Conservation (phyloP, 2,329 filamentous ascomycete species). For the Akanthomyces uredinophilus region DNA sequence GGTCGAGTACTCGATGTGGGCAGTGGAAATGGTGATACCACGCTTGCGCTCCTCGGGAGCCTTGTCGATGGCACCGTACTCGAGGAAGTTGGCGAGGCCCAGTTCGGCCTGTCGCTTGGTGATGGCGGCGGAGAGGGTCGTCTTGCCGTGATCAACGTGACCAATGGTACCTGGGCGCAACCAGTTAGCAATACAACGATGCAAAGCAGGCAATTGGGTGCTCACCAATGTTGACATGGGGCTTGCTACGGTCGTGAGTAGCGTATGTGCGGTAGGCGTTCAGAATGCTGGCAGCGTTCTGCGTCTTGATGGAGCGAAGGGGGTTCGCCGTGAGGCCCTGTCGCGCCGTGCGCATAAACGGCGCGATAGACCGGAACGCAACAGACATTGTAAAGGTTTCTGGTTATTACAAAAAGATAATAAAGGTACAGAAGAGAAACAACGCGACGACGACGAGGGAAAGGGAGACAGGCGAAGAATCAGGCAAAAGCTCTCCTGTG, state of each 20-base stretch:
- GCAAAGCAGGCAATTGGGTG: not conserved
- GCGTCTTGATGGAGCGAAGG: constrained; percentile 63
- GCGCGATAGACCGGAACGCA: constrained; percentile 70
- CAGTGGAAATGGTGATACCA: constrained; percentile 98
- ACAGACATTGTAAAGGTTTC: constrained; percentile 63
- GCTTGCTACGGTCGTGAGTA: constrained; percentile 83
- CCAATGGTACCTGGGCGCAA: constrained; percentile 74
- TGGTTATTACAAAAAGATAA: constrained; percentile 20
- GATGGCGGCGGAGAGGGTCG: constrained; percentile 95
- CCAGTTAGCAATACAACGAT: constrained; percentile 17
- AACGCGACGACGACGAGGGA: constrained; percentile 20
- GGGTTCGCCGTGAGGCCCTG: constrained; percentile 70
- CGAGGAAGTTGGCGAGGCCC: constrained; percentile 88
- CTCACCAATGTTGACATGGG: constrained; percentile 94
- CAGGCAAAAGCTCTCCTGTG: constrained; percentile 21
- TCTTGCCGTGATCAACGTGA: constrained; percentile 99
- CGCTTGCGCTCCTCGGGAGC: constrained; percentile 98
- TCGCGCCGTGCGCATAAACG: constrained; percentile 78
- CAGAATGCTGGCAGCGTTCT: constrained; percentile 59
- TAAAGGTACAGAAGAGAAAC: constrained; percentile 24
- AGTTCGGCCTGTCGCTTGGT: constrained; percentile 97
- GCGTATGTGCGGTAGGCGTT: constrained; percentile 63
- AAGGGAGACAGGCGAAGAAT: constrained; percentile 14
- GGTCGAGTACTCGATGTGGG: constrained; percentile 97
- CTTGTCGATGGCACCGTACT: constrained; percentile 98